Evolutionary conservation across 352 stramenopile genomes (phyloP), one percentile per base, ranked within the genome.

Genomic region (Globisporangium nunn): DNA sequence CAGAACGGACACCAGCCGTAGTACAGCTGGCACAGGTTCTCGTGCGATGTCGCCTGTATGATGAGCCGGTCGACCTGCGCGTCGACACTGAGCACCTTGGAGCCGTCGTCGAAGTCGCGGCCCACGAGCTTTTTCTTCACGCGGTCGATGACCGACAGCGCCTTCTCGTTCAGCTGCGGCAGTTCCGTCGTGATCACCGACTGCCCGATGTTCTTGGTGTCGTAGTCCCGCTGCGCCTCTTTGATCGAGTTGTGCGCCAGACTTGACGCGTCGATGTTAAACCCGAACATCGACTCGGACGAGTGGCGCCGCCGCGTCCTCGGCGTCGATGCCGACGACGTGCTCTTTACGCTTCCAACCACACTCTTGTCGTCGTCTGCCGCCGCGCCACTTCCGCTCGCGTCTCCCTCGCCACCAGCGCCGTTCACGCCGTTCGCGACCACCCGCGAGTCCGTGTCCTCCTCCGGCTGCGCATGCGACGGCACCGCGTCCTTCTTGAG

Each of bases 61-160:
- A 99, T 99, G 52, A 99, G 83, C 3, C 93, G 85, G 65, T 99
- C 95, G 0, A 99, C 97, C 75, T 99, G 98, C 18, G 81, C 81
- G 37, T 90, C 75, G 39, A 95, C 83, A 3, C 67, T 88, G 15
- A 95, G 74, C 49, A 91, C 72, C 47, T 87, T 83, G n/a, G 71
- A 68, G 54, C 81, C 85, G 55, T 93, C 73, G 59, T 93, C 83
- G 69, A 99, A 99, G 68, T 99, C 98, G 4, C 95, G 96, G 10
- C 98, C 98, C 2, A 88, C 96, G 31, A 99, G 80, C 67, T 99
- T 99, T 69, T 99, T 98, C 72, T 99, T 97, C n/a, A 99, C 96
- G 37, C 98, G 89, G 40, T 95, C 80, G 52, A 99, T 96, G 50
- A 99, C 96, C 57, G 95, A 96, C 40, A 98, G 68, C 17, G 96